phyloP scores from a whole-genome alignment of 257 asterid genomes.

The Apocynum venetum region DNA sequence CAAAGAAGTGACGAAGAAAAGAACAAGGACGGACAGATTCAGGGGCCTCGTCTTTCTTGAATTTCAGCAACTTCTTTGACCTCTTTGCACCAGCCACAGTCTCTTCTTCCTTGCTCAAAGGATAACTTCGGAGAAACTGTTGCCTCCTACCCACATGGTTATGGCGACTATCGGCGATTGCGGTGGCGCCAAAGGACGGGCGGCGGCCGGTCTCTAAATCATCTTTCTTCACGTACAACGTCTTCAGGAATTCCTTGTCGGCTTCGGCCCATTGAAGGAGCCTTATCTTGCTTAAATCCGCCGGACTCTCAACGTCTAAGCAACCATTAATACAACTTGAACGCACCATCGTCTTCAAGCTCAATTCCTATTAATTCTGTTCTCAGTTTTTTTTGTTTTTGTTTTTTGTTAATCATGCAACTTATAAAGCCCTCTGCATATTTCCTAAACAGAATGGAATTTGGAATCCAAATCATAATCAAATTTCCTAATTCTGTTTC shows the following conservation, averaged over 20 bases:
- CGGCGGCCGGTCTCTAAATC: background rate
- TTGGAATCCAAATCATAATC: background rate
- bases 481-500: background rate
- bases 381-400: background rate
- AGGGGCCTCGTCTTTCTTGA: background rate
- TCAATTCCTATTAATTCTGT: background rate
- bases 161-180: background rate
- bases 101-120: constrained; percentile 6
- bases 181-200: too few species aligned
- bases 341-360: background rate
- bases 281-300: background rate
- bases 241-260: constrained; percentile 13
- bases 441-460: background rate
- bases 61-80: constrained; percentile 1
- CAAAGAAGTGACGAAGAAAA: background rate
- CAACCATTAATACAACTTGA: constrained; percentile 11
- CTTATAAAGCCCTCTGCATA: background rate
- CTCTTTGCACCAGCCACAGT: background rate
- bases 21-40: background rate
- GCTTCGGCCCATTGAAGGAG: constrained; percentile 20
- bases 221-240: background rate
- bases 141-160: constrained; percentile 1
- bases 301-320: constrained; percentile 2
- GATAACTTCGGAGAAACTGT: constrained; percentile 11
- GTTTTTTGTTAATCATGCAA: background rate